Conservation (phyloP, 2,329 filamentous ascomycete genomes). For the Ophioceras dolichostomum region DNA sequence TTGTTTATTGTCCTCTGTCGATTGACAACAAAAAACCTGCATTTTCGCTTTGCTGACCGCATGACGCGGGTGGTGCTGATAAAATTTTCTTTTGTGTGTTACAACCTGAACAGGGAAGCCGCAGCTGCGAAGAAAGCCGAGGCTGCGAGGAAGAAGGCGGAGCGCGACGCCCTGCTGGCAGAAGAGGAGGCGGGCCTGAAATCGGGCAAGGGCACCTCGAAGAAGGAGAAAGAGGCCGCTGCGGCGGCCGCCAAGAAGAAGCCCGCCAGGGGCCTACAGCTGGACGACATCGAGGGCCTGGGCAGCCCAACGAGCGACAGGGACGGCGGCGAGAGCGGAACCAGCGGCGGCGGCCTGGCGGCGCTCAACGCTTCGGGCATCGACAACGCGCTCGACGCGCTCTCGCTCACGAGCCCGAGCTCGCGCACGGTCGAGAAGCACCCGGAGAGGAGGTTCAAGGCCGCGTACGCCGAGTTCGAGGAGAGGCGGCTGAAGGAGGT, state of each 20-base stretch:
- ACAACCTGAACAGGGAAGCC: constrained; percentile 75
- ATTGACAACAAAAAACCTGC: too few species aligned
- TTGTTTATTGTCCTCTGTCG: too few species aligned
- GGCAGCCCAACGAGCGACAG: too few species aligned
- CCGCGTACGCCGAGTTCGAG: constrained; percentile 73
- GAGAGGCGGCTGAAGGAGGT: constrained; percentile 74
- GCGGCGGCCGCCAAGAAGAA: too few species aligned
- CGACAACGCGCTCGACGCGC: constrained; percentile 83
- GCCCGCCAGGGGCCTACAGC: constrained; percentile 51
- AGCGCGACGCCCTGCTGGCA: constrained; percentile 69
- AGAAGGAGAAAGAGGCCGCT: constrained; percentile 39
- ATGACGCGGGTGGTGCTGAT: too few species aligned
- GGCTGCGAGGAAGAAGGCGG: constrained; percentile 77
- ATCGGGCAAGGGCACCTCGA: constrained; percentile 54
- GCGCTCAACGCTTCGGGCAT: constrained; percentile 76
- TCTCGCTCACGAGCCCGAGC: constrained; percentile 46
- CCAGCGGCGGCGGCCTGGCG: constrained; percentile 27
- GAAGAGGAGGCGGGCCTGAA: constrained; percentile 70
- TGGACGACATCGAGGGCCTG: constrained; percentile 28
- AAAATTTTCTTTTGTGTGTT: too few species aligned
- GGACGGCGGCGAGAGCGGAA: too few species aligned
- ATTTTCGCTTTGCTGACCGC: too few species aligned
- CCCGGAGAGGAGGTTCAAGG: constrained; percentile 77
- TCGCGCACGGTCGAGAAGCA: constrained; percentile 54
- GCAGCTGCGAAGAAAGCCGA: constrained; percentile 77